These are phyloP conservation scores for Leishmania guyanensis DNA, from an alignment of 208 protist genomes.

Conservation along the genomic window DNA sequence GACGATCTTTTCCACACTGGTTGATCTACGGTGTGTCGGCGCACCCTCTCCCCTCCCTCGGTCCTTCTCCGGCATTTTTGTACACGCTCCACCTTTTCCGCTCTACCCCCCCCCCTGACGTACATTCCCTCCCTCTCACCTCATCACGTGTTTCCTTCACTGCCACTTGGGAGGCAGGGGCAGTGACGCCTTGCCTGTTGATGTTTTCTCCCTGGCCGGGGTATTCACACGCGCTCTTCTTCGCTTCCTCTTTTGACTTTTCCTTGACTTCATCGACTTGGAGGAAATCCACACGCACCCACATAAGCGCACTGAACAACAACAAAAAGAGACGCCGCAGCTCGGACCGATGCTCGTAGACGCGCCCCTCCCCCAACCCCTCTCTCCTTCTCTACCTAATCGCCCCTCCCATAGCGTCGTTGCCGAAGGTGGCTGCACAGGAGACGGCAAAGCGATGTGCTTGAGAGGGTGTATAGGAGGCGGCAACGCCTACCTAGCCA, in stretches of 20 bases:
- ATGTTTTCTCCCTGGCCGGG: background rate
- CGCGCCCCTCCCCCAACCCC: background rate
- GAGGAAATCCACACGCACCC: background rate
- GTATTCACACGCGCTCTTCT: background rate
- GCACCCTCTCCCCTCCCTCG: background rate
- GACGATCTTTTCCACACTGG: background rate
- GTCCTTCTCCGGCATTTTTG: background rate
- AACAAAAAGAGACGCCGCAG: background rate
- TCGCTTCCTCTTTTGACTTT: background rate
- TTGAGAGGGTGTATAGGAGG: background rate
- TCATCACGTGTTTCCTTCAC: background rate
- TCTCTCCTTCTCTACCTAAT: background rate
- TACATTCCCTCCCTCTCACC: background rate
- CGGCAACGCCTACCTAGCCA: background rate
- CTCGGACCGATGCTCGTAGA: background rate
- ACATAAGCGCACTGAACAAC: background rate
- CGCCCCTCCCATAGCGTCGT: background rate
- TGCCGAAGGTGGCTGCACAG: background rate
- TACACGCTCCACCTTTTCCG: background rate
- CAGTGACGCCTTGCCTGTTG: background rate
- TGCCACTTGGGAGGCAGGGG: background rate
- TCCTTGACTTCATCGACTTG: background rate
- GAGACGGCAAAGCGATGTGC: background rate
- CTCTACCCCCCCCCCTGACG: background rate
- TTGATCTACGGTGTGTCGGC: background rate